A percentile compares a stretch with the other conserved stretches of the same genome.
Evolutionary conservation across 306 rosid species (phyloP).

Genomic region (Acacia confusa): DNA sequence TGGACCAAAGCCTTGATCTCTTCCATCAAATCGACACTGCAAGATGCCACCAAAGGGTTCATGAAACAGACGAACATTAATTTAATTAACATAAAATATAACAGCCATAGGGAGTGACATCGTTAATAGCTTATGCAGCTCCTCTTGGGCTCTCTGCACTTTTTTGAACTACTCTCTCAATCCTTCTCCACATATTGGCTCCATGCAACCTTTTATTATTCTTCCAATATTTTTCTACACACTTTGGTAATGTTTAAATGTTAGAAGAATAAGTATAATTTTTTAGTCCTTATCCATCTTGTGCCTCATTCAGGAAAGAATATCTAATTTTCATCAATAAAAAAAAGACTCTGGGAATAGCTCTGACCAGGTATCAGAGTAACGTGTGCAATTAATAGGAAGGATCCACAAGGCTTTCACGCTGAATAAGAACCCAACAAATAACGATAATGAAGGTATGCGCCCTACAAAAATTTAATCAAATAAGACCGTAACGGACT

Average conservation of each 20-base stretch:
- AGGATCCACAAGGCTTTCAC: not conserved
- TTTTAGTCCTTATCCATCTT: not conserved
- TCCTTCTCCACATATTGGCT: not conserved
- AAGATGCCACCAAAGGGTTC: constrained; percentile 38
- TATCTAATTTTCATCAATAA: not conserved
- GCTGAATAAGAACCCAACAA: not conserved
- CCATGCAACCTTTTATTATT: not conserved
- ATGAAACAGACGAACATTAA: constrained; percentile 26
- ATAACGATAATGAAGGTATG: not conserved
- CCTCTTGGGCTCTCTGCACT: not conserved
- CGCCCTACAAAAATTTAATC: not conserved
- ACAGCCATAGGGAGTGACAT: not conserved
- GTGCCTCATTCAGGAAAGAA: not conserved
- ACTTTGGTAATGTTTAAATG: not conserved
- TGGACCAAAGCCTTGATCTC: constrained; percentile 72
- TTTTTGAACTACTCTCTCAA: not conserved
- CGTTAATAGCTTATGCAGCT: not conserved
- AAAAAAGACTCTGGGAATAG: constrained; percentile 6
- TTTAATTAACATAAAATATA: not conserved
- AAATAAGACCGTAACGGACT: not conserved
- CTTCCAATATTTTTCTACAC: not conserved
- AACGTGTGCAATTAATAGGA: constrained; percentile 25
- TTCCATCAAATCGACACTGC: constrained; percentile 77
- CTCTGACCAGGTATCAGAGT: not conserved
- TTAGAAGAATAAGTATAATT: not conserved